Evolutionary conservation across 2,329 filamentous ascomycete species (phyloP), one percentile per base, ranked within the genome.

Genomic region (Diaporthe sp.): DNA sequence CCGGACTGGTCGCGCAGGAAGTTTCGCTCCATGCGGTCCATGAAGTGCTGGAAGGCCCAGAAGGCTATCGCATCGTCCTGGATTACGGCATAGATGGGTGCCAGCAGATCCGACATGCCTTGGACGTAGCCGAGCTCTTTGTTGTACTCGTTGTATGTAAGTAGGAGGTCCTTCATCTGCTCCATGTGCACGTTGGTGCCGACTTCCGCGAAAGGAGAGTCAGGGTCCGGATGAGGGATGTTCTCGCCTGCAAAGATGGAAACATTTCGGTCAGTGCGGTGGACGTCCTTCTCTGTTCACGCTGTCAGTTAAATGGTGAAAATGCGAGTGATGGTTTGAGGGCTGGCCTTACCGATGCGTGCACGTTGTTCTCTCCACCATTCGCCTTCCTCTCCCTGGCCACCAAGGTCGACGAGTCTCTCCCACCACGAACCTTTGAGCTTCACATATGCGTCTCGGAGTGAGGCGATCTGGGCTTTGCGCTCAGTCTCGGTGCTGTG

Each of bases 91-190:
- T 99, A 99, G 76, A 99, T 95, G 2, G 97, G 97, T 0, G 97
- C 95, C 12, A 99, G 91, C 1, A 99, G 91, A 84, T 99, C 97
- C 17, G 95, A 98, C 97, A 99, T 99, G 77, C 97, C 97, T 86
- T 99, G 97, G 1, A 99, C 97, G 82, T 99, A 99, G 67, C 97
- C 97, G 3, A 99, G 90, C 75, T 97, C 95, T 75, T 92, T 94
- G 86, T 99, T 99, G 85, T 97, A 97, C 85, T 99, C 97, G 82
- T 99, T 98, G 84, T 99, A 99, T 0, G 97, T 98, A 25, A 99
- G 89, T 0, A 99, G 92, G 94, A 99, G 98, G 83, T 99, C 97
- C 86, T 99, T 99, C 91, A 99, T 94, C 86, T 99, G 97, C 85
- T 99, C 97, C 78, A 99, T 90, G 84, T 99, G 97, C 8, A 98